Base-by-base conservation (phyloP, 805 yeast species). In the Zygotorulaspora danielsina region DNA sequence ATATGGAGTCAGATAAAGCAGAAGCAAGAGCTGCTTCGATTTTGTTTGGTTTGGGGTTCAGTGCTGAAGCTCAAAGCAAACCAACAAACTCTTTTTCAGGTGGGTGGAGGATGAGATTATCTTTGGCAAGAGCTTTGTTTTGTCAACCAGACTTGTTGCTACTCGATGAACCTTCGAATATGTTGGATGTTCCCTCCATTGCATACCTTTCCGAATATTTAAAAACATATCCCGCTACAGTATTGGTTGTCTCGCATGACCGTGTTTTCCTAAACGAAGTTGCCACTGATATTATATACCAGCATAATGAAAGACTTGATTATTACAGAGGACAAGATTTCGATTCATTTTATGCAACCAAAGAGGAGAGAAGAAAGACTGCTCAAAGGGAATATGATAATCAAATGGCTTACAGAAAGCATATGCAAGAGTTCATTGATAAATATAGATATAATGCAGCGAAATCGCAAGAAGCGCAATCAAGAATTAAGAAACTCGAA, bases 31-130 rank as follows among this genome's bases (percentile, higher is more conserved):
- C 98, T 11, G 97, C 97, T 2, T 79, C 94, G 8, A 90, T 93
- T 45, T 70, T 93, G 48, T 84, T 65, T 48, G 99, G 99, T 60
- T 72, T 93, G 46, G 99, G 99, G 41, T 93, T 93, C 71, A 80
- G 95, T 33, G 76, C 78, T 47, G 95, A 84, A 54, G 76, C 96
- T 5, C 98, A 93, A 63, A 67, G 71, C 33, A 72, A 72, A 48
- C 81, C 96, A 21, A 88, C 97, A 5, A 90, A 87, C 50, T 75
- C 88, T 19, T 93, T 93, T 63, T 88, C 97, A 38, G 99, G 99
- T 77, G 99, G 99, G 79, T 93, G 98, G 98, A 83, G 98, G 76
- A 93, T 93, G 98, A 84, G 98, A 72, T 75, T 93, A 49, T 85
- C 97, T n/a, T 74, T 93, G 45, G 98, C 98, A 3, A 79, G 98